Evolutionary conservation across 768 basidiomycete genomes (phyloP).

Genomic region (Boletus vermiculosoides): DNA sequence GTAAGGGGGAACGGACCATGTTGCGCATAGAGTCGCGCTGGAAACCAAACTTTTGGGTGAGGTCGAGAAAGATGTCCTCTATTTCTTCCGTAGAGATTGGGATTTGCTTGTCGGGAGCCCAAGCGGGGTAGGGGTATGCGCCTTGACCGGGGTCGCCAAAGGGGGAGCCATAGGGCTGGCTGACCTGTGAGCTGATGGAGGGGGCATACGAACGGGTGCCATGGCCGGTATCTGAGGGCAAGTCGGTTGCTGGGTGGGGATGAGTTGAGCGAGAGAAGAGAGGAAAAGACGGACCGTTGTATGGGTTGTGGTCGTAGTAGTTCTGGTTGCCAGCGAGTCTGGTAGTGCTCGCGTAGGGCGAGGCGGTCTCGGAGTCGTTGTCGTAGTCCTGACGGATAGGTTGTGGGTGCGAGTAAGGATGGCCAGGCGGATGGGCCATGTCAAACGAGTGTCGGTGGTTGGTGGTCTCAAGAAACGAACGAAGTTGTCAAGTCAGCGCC

Average conservation of each 20-base stretch:
- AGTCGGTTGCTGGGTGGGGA: constrained; percentile 11
- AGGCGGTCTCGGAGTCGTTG: constrained; percentile 49
- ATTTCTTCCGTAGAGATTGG: constrained; percentile 98
- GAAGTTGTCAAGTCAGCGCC: constrained; percentile 22
- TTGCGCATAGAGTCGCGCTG: constrained; percentile 95
- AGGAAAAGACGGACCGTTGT: constrained; percentile 16
- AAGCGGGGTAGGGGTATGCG: constrained; percentile 86
- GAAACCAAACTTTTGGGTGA: constrained; percentile 98
- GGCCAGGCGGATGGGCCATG: constrained; percentile 43
- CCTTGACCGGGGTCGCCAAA: constrained; percentile 55
- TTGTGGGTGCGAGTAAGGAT: constrained; percentile 28
- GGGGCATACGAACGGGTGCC: constrained; percentile 48
- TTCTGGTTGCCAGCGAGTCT: constrained; percentile 48
- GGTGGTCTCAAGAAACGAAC: constrained; percentile 5
- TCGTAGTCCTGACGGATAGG: constrained; percentile 40
- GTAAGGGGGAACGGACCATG: constrained; percentile 54
- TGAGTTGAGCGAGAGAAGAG: constrained; percentile 2
- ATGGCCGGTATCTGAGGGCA: constrained; percentile 33
- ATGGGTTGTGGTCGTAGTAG: constrained; percentile 30
- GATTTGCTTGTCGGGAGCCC: constrained; percentile 89
- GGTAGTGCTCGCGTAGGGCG: constrained; percentile 60
- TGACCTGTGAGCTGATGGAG: constrained; percentile 61
- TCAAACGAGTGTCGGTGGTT: constrained; percentile 26
- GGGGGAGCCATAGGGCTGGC: constrained; percentile 56
- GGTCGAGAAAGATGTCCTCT: constrained; percentile 97